Evolutionary conservation across 202 grass and related monocot genomes (phyloP).

Genomic region (Elaeis oleifera): DNA sequence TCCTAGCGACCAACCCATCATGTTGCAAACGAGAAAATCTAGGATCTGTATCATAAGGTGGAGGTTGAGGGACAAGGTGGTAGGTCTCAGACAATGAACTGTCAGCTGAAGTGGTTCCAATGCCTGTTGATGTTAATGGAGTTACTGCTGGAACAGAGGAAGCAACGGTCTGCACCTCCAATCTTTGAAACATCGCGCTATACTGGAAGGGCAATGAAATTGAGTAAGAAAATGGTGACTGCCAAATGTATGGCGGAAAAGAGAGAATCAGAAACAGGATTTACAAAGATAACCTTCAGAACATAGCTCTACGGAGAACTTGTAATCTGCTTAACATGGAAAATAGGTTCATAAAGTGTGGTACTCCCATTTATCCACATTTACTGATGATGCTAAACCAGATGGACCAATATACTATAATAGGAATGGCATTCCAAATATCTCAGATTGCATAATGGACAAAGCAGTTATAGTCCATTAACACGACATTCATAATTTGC

Average conservation of each 20-base stretch:
- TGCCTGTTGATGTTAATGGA: slow-evolving; percentile 31
- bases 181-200: slow-evolving; percentile 74
- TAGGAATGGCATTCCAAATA: too few species aligned
- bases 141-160: slow-evolving; percentile 37
- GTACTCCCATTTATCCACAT: too few species aligned
- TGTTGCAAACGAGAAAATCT: slow-evolving; percentile 57
- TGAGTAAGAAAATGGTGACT: slow-evolving; percentile 10
- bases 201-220: slow-evolving; percentile 47
- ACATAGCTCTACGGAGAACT: too few species aligned
- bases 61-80: slow-evolving; percentile 66
- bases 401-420: too few species aligned
- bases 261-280: too few species aligned
- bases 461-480: too few species aligned
- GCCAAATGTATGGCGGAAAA: neutral
- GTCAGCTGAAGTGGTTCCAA: slow-evolving; percentile 32
- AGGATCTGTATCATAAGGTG: slow-evolving; percentile 56
- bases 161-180: slow-evolving; percentile 39
- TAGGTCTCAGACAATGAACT: slow-evolving; percentile 50
- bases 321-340: too few species aligned
- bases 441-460: too few species aligned
- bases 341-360: too few species aligned
- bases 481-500: too few species aligned
- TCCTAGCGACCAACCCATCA: slow-evolving; percentile 79
- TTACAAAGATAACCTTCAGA: neutral
- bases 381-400: too few species aligned